phyloP scores from a whole-genome alignment of 148 eudicot species.

The Rhododendron griersonianum region DNA sequence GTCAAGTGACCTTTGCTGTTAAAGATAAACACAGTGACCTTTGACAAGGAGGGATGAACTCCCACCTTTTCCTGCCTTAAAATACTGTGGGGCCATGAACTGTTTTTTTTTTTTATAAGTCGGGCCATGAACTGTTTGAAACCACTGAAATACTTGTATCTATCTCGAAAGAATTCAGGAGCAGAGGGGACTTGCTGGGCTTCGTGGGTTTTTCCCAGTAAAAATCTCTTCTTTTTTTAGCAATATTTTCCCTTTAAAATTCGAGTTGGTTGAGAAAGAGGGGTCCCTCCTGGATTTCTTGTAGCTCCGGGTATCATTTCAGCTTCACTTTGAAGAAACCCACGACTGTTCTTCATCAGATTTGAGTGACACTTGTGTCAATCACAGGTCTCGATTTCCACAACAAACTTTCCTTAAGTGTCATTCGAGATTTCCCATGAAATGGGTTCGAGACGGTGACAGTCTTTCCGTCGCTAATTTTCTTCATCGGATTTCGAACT shows the following conservation, averaged over 20 bases:
- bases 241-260: neutral
- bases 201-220: neutral
- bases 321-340: conserved; percentile 6
- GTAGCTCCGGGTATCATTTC: neutral
- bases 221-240: neutral
- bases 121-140: neutral
- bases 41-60: neutral
- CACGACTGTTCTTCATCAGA: neutral
- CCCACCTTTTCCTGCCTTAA: neutral
- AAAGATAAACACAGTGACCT: too few species aligned
- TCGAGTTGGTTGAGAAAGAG: conserved; percentile 1
- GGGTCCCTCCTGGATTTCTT: neutral
- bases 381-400: neutral
- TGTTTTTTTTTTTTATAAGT: neutral
- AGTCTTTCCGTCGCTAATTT: neutral
- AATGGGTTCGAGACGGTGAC: neutral
- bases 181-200: neutral
- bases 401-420: neutral
- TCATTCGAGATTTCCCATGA: neutral
- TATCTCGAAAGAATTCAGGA: neutral
- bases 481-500: neutral
- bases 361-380: neutral
- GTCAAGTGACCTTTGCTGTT: too few species aligned
- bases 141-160: neutral
- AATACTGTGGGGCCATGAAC: neutral